phyloP scores from a whole-genome alignment of 768 basidiomycete species.

The Suillus clintonianus region DNA sequence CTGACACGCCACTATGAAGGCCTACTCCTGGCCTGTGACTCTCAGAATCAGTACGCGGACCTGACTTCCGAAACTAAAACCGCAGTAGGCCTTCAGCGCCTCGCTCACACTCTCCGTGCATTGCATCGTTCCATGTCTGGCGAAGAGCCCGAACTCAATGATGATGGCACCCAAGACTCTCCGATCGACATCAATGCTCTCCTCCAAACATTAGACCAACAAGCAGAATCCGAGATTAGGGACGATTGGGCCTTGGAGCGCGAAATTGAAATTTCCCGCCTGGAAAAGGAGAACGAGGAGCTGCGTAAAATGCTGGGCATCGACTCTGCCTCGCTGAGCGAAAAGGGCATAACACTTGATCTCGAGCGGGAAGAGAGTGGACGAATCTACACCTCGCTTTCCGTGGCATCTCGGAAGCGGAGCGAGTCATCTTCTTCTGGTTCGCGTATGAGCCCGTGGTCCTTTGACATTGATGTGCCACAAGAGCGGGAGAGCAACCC shows the following conservation, averaged over 20 bases:
- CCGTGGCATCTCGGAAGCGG: slow-evolving; percentile 24
- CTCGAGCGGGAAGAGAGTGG: slow-evolving; percentile 46
- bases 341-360: slow-evolving; percentile 55
- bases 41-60: slow-evolving; percentile 54
- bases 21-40: slow-evolving; percentile 68
- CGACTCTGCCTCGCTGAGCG: slow-evolving; percentile 54
- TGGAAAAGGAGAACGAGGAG: slow-evolving; percentile 82
- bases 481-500: slow-evolving; percentile 17
- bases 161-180: slow-evolving; percentile 31
- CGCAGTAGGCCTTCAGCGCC: slow-evolving; percentile 67
- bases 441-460: slow-evolving; percentile 27
- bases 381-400: slow-evolving; percentile 29
- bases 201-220: slow-evolving; percentile 44
- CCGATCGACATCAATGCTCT: slow-evolving; percentile 44
- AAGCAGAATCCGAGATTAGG: slow-evolving; percentile 40
- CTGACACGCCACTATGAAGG: slow-evolving; percentile 89
- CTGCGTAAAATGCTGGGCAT: slow-evolving; percentile 78
- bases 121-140: slow-evolving; percentile 73
- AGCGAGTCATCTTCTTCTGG: slow-evolving; percentile 26
- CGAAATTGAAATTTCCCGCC: slow-evolving; percentile 80
- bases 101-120: slow-evolving; percentile 68
- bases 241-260: slow-evolving; percentile 88
- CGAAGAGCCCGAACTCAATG: slow-evolving; percentile 43
- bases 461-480: slow-evolving; percentile 31
- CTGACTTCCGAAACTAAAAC: slow-evolving; percentile 60